phyloP scores from a whole-genome alignment of 1,284 basidiomycete species.

The Ustilago cynodontis region DNA sequence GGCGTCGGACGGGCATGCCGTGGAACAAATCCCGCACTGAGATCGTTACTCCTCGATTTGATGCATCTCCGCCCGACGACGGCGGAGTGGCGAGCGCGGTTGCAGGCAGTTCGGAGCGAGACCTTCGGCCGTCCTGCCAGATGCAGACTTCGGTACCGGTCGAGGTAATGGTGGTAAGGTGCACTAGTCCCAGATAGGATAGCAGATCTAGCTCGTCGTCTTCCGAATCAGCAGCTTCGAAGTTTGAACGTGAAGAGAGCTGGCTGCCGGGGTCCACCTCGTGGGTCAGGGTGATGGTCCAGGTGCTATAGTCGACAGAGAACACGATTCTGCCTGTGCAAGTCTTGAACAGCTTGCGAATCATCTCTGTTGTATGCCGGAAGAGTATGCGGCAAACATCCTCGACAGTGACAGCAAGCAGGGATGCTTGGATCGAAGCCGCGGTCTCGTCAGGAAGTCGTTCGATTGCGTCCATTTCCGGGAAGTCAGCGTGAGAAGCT shows the following conservation, averaged over 20 bases:
- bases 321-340: conserved; percentile 3
- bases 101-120: not conserved
- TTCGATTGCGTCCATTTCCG: conserved; percentile 19
- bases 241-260: not conserved
- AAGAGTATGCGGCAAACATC: conserved; percentile 29
- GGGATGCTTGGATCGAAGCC: conserved; percentile 25
- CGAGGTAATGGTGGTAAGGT: conserved; percentile 5
- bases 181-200: conserved; percentile 26
- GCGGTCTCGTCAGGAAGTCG: conserved; percentile 17
- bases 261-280: conserved; percentile 13
- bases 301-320: conserved; percentile 27
- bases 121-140: conserved; percentile 18
- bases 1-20: conserved; percentile 27
- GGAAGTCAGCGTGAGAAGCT: not conserved
- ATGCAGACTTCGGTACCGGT: not conserved
- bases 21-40: conserved; percentile 26
- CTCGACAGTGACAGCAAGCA: conserved; percentile 23
- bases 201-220: conserved; percentile 8
- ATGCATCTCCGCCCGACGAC: not conserved
- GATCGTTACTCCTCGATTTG: conserved; percentile 8
- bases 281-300: conserved; percentile 20
- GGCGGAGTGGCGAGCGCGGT: not conserved
- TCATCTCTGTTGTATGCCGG: conserved; percentile 12
- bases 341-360: conserved; percentile 3
- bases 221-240: not conserved